Conservation (phyloP, 108 stramenopile genomes). For the Fragilariopsis cylindrus region DNA sequence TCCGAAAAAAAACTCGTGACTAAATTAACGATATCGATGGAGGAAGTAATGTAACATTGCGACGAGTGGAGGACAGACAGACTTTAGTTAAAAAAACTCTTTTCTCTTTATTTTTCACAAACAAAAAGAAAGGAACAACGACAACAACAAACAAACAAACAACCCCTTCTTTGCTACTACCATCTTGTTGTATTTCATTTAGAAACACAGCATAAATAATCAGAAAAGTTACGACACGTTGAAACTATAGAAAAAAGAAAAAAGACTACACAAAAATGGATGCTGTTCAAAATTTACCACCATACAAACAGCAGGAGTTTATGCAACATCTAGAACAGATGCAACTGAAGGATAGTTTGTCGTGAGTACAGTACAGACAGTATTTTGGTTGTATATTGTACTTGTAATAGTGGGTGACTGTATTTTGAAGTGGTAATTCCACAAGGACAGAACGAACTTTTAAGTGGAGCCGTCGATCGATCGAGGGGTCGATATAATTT, state of each 20-base stretch:
- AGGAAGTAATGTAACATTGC: no score
- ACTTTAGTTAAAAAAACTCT: no score
- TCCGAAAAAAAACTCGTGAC: no score
- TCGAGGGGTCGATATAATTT: neutral
- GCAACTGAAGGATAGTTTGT: conserved; percentile 88
- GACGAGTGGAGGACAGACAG: no score
- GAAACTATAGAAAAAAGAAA: neutral
- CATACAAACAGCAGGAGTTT: conserved; percentile 84
- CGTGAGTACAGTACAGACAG: conserved; percentile 47
- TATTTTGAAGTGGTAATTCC: neutral
- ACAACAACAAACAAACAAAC: no score
- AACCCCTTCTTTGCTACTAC: no score
- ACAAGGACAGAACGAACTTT: neutral
- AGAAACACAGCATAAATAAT: no score
- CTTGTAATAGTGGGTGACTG: neutral
- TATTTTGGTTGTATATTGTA: conserved; percentile 8
- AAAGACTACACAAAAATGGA: conserved; percentile 53
- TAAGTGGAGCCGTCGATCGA: neutral
- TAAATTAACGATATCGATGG: no score
- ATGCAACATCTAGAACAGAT: conserved; percentile 84
- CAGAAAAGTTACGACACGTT: no score
- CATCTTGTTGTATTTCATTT: no score
- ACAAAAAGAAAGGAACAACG: no score
- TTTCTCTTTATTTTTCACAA: no score
- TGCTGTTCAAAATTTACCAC: conserved; percentile 69